These are phyloP conservation scores for Hansfordia pulvinata DNA, from an alignment of 2,329 filamentous ascomycete species.

Conservation along the genomic window DNA sequence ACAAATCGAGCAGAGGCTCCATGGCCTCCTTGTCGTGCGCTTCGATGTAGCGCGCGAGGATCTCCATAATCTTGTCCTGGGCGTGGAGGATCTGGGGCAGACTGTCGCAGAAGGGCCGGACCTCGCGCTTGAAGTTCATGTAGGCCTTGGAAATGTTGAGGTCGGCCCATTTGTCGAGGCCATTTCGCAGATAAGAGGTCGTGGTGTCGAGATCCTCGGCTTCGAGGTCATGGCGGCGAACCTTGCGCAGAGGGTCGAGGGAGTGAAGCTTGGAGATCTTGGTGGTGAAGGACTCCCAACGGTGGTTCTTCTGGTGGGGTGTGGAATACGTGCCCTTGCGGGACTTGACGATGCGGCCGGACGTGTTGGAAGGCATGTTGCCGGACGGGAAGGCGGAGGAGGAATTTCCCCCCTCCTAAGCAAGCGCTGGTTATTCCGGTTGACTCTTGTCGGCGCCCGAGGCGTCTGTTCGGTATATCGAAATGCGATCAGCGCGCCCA, in stretches of 20 bases:
- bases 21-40: constrained; percentile 66
- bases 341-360: constrained; percentile 56
- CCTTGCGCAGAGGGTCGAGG: constrained; percentile 81
- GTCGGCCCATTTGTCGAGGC: constrained; percentile 80
- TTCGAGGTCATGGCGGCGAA: constrained; percentile 73
- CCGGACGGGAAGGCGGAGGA: too few species aligned
- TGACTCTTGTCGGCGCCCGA: too few species aligned
- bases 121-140: constrained; percentile 60
- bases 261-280: constrained; percentile 83
- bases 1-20: constrained; percentile 75
- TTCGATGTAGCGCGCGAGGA: constrained; percentile 63
- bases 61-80: constrained; percentile 69
- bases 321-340: constrained; percentile 59
- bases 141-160: constrained; percentile 81
- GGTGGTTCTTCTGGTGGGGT: constrained; percentile 66
- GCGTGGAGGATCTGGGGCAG: constrained; percentile 87
- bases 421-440: too few species aligned
- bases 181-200: constrained; percentile 77
- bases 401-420: too few species aligned
- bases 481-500: too few species aligned
- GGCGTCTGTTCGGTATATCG: too few species aligned
- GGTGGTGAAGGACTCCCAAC: constrained; percentile 82
- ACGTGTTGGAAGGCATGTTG: constrained; percentile 48
- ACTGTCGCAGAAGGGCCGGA: constrained; percentile 71
- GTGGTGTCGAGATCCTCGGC: constrained; percentile 61